Base-by-base conservation (phyloP, 2,329 filamentous ascomycete genomes). In the Neonectria neomacrospora region DNA sequence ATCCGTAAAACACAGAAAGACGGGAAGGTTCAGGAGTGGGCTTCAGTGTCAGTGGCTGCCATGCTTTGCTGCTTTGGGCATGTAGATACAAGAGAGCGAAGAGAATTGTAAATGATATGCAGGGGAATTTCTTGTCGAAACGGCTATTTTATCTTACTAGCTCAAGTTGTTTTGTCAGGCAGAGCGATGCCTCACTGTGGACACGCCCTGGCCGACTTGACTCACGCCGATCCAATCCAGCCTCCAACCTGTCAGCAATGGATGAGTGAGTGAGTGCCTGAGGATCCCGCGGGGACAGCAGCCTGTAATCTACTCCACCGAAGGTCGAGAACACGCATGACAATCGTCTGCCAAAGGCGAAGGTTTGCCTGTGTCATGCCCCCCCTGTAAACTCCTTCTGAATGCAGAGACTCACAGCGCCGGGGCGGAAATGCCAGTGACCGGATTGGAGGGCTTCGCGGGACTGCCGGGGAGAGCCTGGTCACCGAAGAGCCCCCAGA, bases 191-290 rank as follows among this genome's bases (percentile, higher is more conserved):
- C 9, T 30, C 26, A 41, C 52, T 42, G 42, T 39, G 37, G 47
- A 48, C 37, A 59, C 45, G 41, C 58, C 34, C 22, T 61, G 53
- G 50, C 42, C 54, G 47, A 18, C 22, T 73, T 73, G 71, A 73
- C 69, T 73, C 71, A 73, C 69, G 52, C 71, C 71, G 71, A 66
- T 51, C 55, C 45, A 53, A 52, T 51, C 61, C 48, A 34, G 26
- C 10, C 44, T 16, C 28, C 23, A 42, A 10, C 16, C 2, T 5
- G 39, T 14, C 26, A 16, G 26, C 39, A 41, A 37, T 9, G 32
- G 34, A n/a, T 37, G 14, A 37, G 12, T 42, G 28, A 18, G 39
- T 42, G 45, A 50, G 53, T 30, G 37, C 37, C 37, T 41, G 8
- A 41, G 37, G 50, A 34, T 34, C 22, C 32, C 8, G 50, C 18